Conservation (phyloP, 1,284 basidiomycete genomes). For the Vanrija sp. region DNA sequence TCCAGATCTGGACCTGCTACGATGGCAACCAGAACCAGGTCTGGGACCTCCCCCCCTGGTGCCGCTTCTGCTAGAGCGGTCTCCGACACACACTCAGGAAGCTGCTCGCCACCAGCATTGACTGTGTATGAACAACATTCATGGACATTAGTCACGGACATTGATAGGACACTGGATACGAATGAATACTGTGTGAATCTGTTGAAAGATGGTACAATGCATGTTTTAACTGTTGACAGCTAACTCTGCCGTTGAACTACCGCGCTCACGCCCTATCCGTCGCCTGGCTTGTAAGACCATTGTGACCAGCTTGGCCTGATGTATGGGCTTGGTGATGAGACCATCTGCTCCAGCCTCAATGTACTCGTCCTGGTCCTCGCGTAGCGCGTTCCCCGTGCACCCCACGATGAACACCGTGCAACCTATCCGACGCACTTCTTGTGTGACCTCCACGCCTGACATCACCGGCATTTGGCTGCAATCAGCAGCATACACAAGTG, state of each 20-base stretch:
- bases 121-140: no score
- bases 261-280: no score
- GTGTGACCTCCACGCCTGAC: slow-evolving; percentile 68
- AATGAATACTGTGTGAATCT: no score
- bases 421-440: slow-evolving; percentile 63
- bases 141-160: no score
- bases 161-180: no score
- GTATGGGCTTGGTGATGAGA: slow-evolving; percentile 44
- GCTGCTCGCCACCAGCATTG: no score
- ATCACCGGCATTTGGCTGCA: slow-evolving; percentile 59
- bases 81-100: not conserved
- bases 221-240: no score
- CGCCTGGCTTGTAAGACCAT: not conserved
- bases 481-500: no score
- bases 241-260: no score
- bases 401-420: slow-evolving; percentile 72
- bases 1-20: slow-evolving; percentile 24
- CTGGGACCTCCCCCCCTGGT: slow-evolving; percentile 12
- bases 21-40: slow-evolving; percentile 24
- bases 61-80: slow-evolving; percentile 5
- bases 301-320: slow-evolving; percentile 34
- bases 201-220: no score
- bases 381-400: slow-evolving; percentile 60
- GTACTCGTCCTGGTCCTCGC: slow-evolving; percentile 66
- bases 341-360: slow-evolving; percentile 66